These are phyloP conservation scores for Parathielavia appendiculata DNA, from an alignment of 495 filamentous ascomycete species.

Conservation along the genomic window DNA sequence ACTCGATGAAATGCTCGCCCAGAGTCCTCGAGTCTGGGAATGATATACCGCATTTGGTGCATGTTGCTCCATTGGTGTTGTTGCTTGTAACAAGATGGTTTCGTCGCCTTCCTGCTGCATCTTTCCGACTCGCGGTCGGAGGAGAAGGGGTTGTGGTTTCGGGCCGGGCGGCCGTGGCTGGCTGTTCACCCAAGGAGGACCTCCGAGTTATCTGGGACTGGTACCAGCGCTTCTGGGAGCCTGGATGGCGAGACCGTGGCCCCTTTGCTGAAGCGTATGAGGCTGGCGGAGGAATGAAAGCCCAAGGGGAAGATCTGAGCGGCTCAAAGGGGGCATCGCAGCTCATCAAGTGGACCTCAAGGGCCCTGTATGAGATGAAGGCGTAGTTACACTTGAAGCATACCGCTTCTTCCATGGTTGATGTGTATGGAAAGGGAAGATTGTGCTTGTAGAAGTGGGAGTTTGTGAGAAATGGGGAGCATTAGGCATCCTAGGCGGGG, in stretches of 20 bases:
- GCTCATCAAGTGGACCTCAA: constrained; percentile 1
- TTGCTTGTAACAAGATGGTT: background rate
- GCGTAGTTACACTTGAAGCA: background rate
- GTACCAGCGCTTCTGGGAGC: background rate
- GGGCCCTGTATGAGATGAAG: constrained; percentile 3
- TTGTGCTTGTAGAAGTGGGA: too few species aligned
- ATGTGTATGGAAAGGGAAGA: too few species aligned
- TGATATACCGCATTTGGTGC: background rate
- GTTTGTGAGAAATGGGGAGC: too few species aligned
- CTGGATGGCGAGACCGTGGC: background rate
- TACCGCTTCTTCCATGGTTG: background rate
- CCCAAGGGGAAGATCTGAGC: background rate
- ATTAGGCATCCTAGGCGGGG: too few species aligned
- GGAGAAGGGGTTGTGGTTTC: background rate
- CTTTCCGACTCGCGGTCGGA: background rate
- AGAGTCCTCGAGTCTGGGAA: background rate
- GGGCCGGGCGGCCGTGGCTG: background rate
- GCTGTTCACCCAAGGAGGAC: background rate
- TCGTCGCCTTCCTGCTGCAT: background rate
- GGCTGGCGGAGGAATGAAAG: background rate
- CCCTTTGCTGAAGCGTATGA: background rate
- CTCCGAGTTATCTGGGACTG: background rate
- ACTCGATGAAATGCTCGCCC: background rate
- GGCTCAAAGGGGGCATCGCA: background rate
- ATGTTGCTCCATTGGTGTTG: background rate